Base-by-base conservation (phyloP, 805 yeast species). In the Wickerhamiella nectarea region DNA sequence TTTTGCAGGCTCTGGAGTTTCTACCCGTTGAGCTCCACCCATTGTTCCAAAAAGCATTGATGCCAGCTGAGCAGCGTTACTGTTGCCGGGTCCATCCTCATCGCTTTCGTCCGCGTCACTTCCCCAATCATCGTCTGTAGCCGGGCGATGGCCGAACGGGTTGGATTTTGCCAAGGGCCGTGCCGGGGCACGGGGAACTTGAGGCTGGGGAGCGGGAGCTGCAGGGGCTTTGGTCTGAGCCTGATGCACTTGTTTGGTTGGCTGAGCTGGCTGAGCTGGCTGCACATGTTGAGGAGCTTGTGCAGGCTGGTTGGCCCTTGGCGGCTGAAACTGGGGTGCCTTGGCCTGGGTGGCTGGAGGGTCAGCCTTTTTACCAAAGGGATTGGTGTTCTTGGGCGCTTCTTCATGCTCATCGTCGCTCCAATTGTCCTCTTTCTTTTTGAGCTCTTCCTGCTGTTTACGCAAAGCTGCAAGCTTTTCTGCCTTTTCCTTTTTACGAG, bases 41-140 rank as follows among this genome's bases (percentile, higher is more conserved):
- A 66, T 66, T 6, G 66, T 59, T 8, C 69, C 65, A 46, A 66
- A 67, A 46, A 66, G 51, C 47, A 65, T 47, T 18, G 68, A 64
- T 6, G 70, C 70, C 21, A 66, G 54, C 43, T 63, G 64, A 3
- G 67, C 60, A 8, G 71, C 64, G 24, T 66, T 62, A 3, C 59
- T 59, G n/a, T 58, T 55, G 10, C 61, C 61, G 8, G 49, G 50
- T 4, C 48, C 43, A 1, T 50, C 58, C 17, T 52, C 62, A 15
- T 54, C 60, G n/a, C 56, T 58, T 20, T 56, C 64, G 12, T 58
- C 65, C 12, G 54, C 60, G 28, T 55, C 55, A 10, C 58, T 55
- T 5, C 59, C 64, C 56, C 58, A 52, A 14, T 53, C 62, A 20
- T 56, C 59, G 25, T 50, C 59, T 18, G 49, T 50, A 2, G 46